phyloP scores from a whole-genome alignment of 441 rosid genomes.

The Manihot esculenta region DNA sequence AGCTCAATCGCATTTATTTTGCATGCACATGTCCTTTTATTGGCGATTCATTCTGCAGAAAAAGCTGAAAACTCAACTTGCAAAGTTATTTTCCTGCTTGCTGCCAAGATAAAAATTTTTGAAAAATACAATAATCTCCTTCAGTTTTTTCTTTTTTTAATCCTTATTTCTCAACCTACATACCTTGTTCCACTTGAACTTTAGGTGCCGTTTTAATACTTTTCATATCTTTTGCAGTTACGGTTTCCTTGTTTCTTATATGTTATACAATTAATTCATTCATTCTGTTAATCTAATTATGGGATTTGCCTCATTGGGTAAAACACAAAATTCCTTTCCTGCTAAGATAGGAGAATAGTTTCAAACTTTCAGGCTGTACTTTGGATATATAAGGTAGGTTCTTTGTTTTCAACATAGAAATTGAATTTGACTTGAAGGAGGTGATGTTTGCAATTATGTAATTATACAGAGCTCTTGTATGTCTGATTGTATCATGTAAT shows the following conservation, averaged over 20 bases:
- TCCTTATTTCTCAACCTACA: no score
- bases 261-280: background rate
- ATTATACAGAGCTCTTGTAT: no score
- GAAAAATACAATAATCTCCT: no score
- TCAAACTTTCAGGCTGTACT: background rate
- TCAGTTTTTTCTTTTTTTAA: no score
- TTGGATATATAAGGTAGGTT: background rate
- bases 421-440: background rate
- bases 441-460: no score
- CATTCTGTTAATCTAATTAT: background rate
- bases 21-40: background rate
- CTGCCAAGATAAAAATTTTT: no score
- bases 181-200: no score
- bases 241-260: background rate
- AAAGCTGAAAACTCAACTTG: slow-evolving; percentile 1
- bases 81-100: background rate
- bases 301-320: background rate
- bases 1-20: slow-evolving; percentile 4
- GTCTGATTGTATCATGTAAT: no score
- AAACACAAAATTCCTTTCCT: no score
- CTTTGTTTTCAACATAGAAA: background rate
- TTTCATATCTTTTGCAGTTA: background rate
- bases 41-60: slow-evolving; percentile 1
- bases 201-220: no score
- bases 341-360: background rate